phyloP scores from a whole-genome alignment of 2,329 filamentous ascomycete genomes.

The Graphilbum ipis-grandicollis region DNA sequence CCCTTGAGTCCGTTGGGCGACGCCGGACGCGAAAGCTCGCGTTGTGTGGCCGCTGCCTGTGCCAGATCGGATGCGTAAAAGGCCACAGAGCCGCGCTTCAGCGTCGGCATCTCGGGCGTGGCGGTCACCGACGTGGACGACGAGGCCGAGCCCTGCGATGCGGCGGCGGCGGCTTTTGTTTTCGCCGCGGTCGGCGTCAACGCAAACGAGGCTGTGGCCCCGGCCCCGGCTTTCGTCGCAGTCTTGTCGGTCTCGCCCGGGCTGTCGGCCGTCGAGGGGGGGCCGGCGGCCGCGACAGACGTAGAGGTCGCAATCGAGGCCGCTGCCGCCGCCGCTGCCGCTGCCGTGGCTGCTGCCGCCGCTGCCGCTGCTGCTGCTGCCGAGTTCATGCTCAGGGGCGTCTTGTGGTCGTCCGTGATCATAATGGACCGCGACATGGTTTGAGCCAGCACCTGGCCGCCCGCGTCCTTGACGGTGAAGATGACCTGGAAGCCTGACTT shows the following conservation, averaged over 20 bases:
- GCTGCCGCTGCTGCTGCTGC: background rate
- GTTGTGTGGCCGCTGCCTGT: slow-evolving; percentile 13
- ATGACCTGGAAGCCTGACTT: slow-evolving; percentile 87
- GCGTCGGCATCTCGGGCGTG: slow-evolving; percentile 43
- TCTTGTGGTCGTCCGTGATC: slow-evolving; percentile 98
- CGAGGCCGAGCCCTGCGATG: background rate
- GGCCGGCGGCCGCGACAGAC: background rate
- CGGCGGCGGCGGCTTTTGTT: background rate
- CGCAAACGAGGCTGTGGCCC: slow-evolving; percentile 9
- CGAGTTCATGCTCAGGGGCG: slow-evolving; percentile 20
- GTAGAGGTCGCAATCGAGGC: background rate
- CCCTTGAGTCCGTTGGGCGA: slow-evolving; percentile 50
- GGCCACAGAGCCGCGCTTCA: slow-evolving; percentile 32
- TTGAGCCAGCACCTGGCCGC: slow-evolving; percentile 64
- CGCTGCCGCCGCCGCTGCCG: slow-evolving; percentile 11
- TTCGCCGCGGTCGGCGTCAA: too few relatives aligned
- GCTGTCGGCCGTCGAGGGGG: too few relatives aligned
- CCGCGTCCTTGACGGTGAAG: slow-evolving; percentile 77
- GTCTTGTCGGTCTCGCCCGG: background rate
- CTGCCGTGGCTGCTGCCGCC: slow-evolving; percentile 2
- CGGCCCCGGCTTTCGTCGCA: too few relatives aligned
- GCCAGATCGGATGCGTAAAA: slow-evolving; percentile 2
- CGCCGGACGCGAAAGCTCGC: slow-evolving; percentile 50
- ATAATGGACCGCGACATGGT: slow-evolving; percentile 77
- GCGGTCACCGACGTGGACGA: background rate